These are phyloP conservation scores for Paraphoma sp. DNA, from an alignment of 2,329 filamentous ascomycete species.

Conservation along the genomic window DNA sequence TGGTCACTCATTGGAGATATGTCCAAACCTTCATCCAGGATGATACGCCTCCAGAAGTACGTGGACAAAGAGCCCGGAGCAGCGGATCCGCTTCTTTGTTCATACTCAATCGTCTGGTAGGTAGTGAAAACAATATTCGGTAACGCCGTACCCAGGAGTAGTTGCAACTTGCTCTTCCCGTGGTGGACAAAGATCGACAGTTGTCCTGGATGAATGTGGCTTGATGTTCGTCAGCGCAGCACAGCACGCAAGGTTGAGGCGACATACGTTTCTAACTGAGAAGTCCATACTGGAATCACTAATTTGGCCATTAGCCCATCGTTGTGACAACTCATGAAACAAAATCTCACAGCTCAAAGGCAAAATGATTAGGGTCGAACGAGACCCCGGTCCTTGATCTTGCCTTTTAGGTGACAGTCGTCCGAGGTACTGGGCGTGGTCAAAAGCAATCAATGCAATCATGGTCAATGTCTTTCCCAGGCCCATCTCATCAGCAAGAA, in stretches of 20 bases:
- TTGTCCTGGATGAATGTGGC: not conserved
- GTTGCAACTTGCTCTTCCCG: constrained; percentile 3
- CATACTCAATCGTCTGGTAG: constrained; percentile 12
- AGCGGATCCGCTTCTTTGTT: not conserved
- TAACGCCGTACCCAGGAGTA: not conserved
- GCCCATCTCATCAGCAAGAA: constrained; percentile 24
- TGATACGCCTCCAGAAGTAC: constrained; percentile 22
- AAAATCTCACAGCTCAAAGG: not conserved
- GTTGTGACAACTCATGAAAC: no score
- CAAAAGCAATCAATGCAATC: constrained; percentile 13
- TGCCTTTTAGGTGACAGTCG: not conserved
- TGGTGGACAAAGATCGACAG: not conserved
- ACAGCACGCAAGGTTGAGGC: not conserved
- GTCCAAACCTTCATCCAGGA: constrained; percentile 23
- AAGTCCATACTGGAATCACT: not conserved
- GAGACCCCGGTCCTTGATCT: not conserved
- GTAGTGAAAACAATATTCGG: constrained; percentile 14
- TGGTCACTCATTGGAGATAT: no score
- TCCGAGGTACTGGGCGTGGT: not conserved
- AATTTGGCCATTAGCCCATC: not conserved
- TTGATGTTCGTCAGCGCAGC: not conserved
- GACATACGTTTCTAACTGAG: not conserved
- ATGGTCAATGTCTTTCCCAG: constrained; percentile 23
- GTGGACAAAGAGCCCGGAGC: not conserved
- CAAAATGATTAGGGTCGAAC: constrained; percentile 1